Evolutionary conservation across 1,139 yeast species (phyloP), one percentile per base, ranked within the genome.

Genomic region (Taphrina confusa): DNA sequence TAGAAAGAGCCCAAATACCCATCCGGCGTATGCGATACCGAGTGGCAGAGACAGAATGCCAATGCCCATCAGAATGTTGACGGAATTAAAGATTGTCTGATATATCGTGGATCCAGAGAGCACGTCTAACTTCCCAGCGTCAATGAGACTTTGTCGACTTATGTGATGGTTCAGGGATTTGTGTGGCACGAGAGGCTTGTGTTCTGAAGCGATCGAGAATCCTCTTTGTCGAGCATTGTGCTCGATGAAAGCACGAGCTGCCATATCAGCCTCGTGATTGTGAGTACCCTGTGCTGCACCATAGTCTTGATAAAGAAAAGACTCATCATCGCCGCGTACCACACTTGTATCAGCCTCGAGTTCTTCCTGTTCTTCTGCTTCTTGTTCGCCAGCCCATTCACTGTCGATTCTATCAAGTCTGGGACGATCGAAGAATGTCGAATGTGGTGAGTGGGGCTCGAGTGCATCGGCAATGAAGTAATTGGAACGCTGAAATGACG

Each of bases 21-120:
- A 85, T 0, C 97, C 97, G 0, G 96, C 80, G 59, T 86, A 78
- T 64, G 78, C 81, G 65, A 91, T 75, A 0, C 92, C 97, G 66
- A 85, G 78, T 0, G 97, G 96, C 52, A 91, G 76, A 0, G 96
- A 85, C 36, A 91, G 77, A 68, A 91, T 78, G 2, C 96, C 97
- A 49, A 91, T 82, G 0, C 97, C 97, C 68, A 90, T 82, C 45
- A 90, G 75, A 0, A 90, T 87, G 70, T 91, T 91, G 61, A 90
- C 84, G 2, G 95, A 83, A 70, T 91, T 91, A 76, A 91, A 89
- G 20, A 87, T 76, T 0, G 97, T 91, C 71, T 91, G 97, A 0
- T 91, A 47, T 14, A 56, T 56, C 31, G 60, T 56, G 22, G 58
- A 54, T 2, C 58, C 58, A 1, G 51, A 31, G 27, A 54, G 8